Conservation (phyloP, 768 basidiomycete species). For the Rhizopogon vesiculosus region DNA sequence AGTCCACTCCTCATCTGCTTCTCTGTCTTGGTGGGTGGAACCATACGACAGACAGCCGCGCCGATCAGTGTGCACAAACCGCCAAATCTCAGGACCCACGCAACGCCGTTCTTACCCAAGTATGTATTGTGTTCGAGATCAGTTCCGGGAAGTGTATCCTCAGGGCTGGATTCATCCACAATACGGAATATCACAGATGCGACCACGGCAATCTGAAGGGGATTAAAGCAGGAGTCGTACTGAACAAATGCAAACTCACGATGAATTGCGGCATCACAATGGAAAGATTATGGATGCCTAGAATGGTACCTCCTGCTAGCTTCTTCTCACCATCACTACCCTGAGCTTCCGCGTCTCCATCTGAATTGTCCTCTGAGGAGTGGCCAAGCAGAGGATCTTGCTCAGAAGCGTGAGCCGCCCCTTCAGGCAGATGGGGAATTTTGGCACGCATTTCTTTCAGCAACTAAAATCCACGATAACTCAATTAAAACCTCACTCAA, state of each 20-base stretch:
- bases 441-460: conserved; percentile 63
- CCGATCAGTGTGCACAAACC: conserved; percentile 81
- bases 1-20: conserved; percentile 82
- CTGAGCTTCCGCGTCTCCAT: conserved; percentile 31
- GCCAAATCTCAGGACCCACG: conserved; percentile 92
- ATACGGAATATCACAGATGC: conserved; percentile 82
- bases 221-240: background rate
- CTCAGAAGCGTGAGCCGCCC: conserved; percentile 31
- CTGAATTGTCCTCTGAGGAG: conserved; percentile 42
- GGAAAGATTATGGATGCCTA: conserved; percentile 93
- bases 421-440: conserved; percentile 13
- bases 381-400: conserved; percentile 55
- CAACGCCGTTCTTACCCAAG: conserved; percentile 83
- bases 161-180: conserved; percentile 50
- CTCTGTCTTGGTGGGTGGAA: conserved; percentile 88
- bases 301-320: conserved; percentile 82
- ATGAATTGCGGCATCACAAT: conserved; percentile 95
- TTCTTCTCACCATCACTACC: conserved; percentile 21
- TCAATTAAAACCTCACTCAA: background rate
- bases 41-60: conserved; percentile 72
- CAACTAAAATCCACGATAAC: conserved; percentile 37
- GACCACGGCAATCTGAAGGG: conserved; percentile 70
- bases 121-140: conserved; percentile 51
- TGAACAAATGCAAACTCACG: conserved; percentile 41
- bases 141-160: conserved; percentile 19